Base-by-base conservation (phyloP, 345 rosid species). In the Populus davidiana region DNA sequence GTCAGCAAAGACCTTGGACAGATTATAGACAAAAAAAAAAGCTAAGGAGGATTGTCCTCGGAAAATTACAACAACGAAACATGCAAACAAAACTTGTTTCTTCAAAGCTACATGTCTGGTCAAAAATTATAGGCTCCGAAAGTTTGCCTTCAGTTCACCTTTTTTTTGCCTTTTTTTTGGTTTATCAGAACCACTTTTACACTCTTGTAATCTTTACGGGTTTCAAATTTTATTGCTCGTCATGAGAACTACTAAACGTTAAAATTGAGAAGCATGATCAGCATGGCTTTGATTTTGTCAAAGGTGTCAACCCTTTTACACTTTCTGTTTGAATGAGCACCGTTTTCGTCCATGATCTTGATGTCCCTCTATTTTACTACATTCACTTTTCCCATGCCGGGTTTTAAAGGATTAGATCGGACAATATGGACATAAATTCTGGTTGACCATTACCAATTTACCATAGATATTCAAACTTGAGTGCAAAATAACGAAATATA, bases 101-200 rank as follows among this genome's bases (percentile, higher is more conserved):
- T 59, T 59, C 64, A 59, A 18, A 41, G 23, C 1, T 18, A 44
- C 31, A 13, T 11, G 16, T 18, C 35, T 5, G 23, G 86, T 86
- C 84, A 86, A 86, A 84, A 63, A 80, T 77, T 75, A 77, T 74
- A 81, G 74, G 80, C 81, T 75, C 63, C 74, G 67, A 86, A 83
- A 81, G 88, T 76, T 74, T 14, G 25, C 31, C 17, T 67, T 27
- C n/a, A 69, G 17, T 67, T 65, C 27, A 36, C 69, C 66, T 72
- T 75, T 69, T 67, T 8, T 10, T 27, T 27, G 27, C 27, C 62
- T 11, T 14, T 11, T 10, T 31, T 44, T 72, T 43, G 67, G 47
- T 83, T 38, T n/a, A 74, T 31, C 25, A 5, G 44, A 9, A 20
- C 66, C 41, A 14, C 80, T 80, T 83, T 77, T 71, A 33, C 62